Conservation (phyloP, 192 early-diverging fungal species). For the Chytriomyces hyalinus region DNA sequence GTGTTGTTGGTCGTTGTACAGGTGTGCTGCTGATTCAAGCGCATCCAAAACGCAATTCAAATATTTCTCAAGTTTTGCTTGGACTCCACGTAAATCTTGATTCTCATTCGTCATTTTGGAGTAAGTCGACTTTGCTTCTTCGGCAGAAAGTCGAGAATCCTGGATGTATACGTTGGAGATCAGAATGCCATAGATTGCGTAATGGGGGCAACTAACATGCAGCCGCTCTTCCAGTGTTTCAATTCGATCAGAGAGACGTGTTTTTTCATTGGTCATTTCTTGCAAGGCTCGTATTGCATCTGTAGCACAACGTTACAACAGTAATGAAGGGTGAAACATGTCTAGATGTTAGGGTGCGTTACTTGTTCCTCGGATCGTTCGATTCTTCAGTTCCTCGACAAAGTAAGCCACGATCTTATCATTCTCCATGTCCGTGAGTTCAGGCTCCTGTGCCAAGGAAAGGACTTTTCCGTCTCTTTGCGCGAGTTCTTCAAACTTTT, state of each 20-base stretch:
- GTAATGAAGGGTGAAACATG: neutral
- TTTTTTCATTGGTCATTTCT: conserved; percentile 30
- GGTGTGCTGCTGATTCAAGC: neutral
- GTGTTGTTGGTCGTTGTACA: too few relatives aligned
- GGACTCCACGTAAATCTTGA: too few relatives aligned
- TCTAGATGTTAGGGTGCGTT: neutral
- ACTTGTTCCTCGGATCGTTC: conserved; percentile 53
- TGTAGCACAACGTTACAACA: neutral
- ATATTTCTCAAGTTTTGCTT: neutral
- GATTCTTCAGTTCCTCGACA: conserved; percentile 48
- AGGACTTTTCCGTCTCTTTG: neutral
- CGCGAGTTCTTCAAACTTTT: neutral
- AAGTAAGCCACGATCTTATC: conserved; percentile 46
- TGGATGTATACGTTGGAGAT: neutral
- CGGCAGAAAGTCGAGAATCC: neutral
- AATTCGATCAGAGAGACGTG: conserved; percentile 15
- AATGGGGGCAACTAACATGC: neutral
- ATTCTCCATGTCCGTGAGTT: conserved; percentile 39
- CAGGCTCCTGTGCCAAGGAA: neutral
- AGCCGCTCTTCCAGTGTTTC: conserved; percentile 18
- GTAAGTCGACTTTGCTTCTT: neutral
- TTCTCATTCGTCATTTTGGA: neutral
- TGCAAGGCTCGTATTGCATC: conserved; percentile 48
- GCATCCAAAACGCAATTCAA: neutral
- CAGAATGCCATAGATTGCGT: too few relatives aligned